phyloP scores from a whole-genome alignment of 805 yeast genomes.

The Myxozyma neotropica region DNA sequence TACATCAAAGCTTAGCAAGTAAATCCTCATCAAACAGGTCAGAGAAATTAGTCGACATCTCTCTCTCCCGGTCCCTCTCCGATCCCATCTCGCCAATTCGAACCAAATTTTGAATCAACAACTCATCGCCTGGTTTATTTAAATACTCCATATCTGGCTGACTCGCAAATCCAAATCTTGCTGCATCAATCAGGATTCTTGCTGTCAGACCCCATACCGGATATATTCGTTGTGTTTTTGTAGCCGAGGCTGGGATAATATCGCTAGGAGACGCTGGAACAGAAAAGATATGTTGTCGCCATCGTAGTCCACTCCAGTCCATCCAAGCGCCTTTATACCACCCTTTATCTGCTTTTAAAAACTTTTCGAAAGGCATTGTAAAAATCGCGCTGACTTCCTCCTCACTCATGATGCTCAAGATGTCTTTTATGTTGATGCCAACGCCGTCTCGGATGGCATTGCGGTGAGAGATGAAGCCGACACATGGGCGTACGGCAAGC shows the following conservation, averaged over 20 bases:
- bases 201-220: slow-evolving; percentile 51
- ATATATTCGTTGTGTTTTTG: slow-evolving; percentile 24
- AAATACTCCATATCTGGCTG: slow-evolving; percentile 43
- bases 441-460: slow-evolving; percentile 8
- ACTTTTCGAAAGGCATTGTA: slow-evolving; percentile 29
- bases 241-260: slow-evolving; percentile 1
- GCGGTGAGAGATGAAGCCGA: slow-evolving; percentile 37
- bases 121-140: slow-evolving; percentile 31
- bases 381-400: slow-evolving; percentile 43
- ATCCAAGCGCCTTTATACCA: slow-evolving; percentile 37
- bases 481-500: slow-evolving; percentile 78
- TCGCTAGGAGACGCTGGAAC: slow-evolving; percentile 19
- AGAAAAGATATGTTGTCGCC: slow-evolving; percentile 43
- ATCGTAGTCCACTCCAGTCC: slow-evolving; percentile 43
- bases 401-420: slow-evolving; percentile 14
- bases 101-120: slow-evolving; percentile 21
- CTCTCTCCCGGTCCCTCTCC: slow-evolving; percentile 32
- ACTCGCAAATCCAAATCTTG: slow-evolving; percentile 40
- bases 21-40: slow-evolving; percentile 15
- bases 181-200: slow-evolving; percentile 46
- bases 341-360: slow-evolving; percentile 23
- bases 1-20: slow-evolving; percentile 5
- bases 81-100: slow-evolving; percentile 22
- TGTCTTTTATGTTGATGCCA: slow-evolving; percentile 19
- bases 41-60: slow-evolving; percentile 13